Percentiles rank a stretch among this genome's conserved stretches.
Evolutionary conservation across 1,284 basidiomycete species (phyloP).

Genomic region (Cryptococcus deneoformans): DNA sequence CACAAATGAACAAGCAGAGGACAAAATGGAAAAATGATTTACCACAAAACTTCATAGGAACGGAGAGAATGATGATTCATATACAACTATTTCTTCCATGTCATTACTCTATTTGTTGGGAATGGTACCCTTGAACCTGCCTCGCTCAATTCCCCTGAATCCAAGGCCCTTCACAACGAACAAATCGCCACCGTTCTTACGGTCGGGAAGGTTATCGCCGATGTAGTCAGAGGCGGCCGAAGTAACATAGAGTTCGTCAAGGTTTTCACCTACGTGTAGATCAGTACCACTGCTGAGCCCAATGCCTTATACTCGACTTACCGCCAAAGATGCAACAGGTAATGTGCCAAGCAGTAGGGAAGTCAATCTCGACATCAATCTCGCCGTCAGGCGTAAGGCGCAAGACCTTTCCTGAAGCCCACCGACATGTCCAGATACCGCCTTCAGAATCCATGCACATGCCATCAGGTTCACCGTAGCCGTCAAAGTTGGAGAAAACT

Average conservation of each 20-base stretch:
- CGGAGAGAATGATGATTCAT: no score
- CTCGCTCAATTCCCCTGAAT: slow-evolving; percentile 24
- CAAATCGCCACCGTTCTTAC: slow-evolving; percentile 20
- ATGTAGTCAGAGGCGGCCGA: slow-evolving; percentile 16
- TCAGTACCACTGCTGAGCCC: slow-evolving; percentile 12
- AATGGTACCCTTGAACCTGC: slow-evolving; percentile 14
- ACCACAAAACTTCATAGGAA: no score
- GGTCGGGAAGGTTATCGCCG: slow-evolving; percentile 6
- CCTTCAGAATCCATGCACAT: slow-evolving; percentile 20
- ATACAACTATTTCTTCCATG: no score
- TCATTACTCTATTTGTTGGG: not conserved
- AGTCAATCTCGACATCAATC: slow-evolving; percentile 19
- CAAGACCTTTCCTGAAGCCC: slow-evolving; percentile 19
- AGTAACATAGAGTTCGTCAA: slow-evolving; percentile 29
- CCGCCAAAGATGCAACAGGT: slow-evolving; percentile 32
- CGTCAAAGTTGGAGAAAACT: slow-evolving; percentile 12
- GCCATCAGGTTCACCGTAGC: slow-evolving; percentile 21
- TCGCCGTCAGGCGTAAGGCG: slow-evolving; percentile 14
- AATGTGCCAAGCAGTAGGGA: slow-evolving; percentile 22
- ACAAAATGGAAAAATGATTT: no score
- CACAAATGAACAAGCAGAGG: no score
- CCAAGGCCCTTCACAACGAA: slow-evolving; percentile 24
- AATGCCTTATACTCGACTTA: slow-evolving; percentile 14
- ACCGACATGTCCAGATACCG: slow-evolving; percentile 23
- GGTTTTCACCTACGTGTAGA: slow-evolving; percentile 13